Evolutionary conservation across 2,329 filamentous ascomycete species (phyloP).

Genomic region (Microsporum canis): DNA sequence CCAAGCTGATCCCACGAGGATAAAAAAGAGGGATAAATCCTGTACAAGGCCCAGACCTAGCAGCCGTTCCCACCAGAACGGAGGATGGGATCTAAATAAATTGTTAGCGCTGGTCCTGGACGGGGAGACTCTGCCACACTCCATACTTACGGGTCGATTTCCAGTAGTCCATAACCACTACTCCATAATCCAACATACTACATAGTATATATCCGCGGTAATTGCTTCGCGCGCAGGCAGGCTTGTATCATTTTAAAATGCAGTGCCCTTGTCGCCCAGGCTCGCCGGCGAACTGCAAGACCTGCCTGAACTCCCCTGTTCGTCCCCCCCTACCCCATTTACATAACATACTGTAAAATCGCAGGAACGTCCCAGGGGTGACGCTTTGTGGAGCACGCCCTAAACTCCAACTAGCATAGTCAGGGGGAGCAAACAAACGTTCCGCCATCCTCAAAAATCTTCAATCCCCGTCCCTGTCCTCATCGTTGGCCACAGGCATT

Average conservation of each 20-base stretch:
- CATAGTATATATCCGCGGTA: neutral
- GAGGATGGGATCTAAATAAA: neutral
- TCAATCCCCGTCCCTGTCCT: neutral
- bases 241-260: neutral
- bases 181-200: neutral
- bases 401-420: constrained; percentile 1
- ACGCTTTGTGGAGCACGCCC: neutral
- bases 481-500: neutral
- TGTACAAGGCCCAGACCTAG: neutral
- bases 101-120: neutral
- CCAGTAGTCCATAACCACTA: neutral
- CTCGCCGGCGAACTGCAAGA: neutral
- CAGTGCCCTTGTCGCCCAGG: neutral
- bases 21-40: neutral
- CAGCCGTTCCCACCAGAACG: neutral
- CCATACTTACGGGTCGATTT: neutral
- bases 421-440: constrained; percentile 1
- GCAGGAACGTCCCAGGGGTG: neutral
- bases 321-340: neutral
- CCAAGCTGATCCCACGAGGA: neutral
- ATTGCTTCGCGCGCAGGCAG: neutral
- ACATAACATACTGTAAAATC: neutral
- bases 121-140: neutral
- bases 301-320: neutral
- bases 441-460: neutral